Conservation (phyloP, 2,329 filamentous ascomycete genomes). For the Cercospora beticola region DNA sequence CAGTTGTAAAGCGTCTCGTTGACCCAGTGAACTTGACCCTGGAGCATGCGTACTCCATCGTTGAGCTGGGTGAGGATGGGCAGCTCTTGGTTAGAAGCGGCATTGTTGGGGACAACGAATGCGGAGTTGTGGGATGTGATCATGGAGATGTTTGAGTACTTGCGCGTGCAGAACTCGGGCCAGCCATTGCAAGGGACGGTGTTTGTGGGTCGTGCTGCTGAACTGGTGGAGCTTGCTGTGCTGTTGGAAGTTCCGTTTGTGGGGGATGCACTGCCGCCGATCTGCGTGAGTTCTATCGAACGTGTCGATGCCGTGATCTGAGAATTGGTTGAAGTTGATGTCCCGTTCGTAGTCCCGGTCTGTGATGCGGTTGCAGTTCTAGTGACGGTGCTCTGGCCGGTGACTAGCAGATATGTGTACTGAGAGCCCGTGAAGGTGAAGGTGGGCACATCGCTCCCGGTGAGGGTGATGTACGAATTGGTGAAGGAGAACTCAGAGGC, state of each 20-base stretch:
- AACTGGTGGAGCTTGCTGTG: slow-evolving; percentile 27
- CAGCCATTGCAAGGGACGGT: slow-evolving; percentile 75
- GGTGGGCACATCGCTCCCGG: slow-evolving; percentile 21
- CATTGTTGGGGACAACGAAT: slow-evolving; percentile 68
- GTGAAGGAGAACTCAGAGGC: slow-evolving; percentile 29
- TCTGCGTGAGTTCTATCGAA: slow-evolving; percentile 27
- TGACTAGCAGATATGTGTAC: slow-evolving; percentile 33
- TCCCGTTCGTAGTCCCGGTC: slow-evolving; percentile 43
- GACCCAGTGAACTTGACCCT: slow-evolving; percentile 57
- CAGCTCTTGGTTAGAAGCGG: slow-evolving; percentile 72
- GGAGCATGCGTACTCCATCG: slow-evolving; percentile 67
- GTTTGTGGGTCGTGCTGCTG: slow-evolving; percentile 55
- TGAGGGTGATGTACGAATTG: slow-evolving; percentile 29
- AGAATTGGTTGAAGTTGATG: slow-evolving; percentile 20
- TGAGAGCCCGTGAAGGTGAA: slow-evolving; percentile 31
- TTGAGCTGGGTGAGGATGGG: slow-evolving; percentile 70
- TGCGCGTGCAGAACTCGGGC: slow-evolving; percentile 70
- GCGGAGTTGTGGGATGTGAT: slow-evolving; percentile 80
- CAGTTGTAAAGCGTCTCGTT: slow-evolving; percentile 71
- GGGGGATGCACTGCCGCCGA: slow-evolving; percentile 21
- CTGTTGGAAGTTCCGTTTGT: slow-evolving; percentile 31
- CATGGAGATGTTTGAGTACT: slow-evolving; percentile 79
- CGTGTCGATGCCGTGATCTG: slow-evolving; percentile 29
- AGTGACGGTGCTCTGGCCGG: slow-evolving; percentile 28
- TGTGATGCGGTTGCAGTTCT: slow-evolving; percentile 39